Base-by-base conservation (phyloP, 2,329 filamentous ascomycete species). In the Trichoderma guizhouense region DNA sequence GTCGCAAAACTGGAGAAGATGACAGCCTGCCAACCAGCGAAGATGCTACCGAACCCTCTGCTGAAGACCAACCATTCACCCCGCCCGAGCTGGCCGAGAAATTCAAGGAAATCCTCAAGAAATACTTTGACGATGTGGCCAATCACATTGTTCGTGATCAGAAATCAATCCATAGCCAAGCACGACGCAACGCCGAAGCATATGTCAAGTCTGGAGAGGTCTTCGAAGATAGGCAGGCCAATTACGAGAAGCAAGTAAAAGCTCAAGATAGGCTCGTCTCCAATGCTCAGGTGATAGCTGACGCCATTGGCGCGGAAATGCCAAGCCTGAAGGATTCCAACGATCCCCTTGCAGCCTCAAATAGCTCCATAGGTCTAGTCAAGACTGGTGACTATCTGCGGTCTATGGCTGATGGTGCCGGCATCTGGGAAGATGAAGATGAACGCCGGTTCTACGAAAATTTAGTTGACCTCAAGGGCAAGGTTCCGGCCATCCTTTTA, bases 171-270 rank as follows among this genome's bases (percentile, higher is more conserved):
- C 89, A 91, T 68, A 90, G 89, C 30, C 96, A 99, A 82, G 94
- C 93, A 69, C 93, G 94, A 74, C 94, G 95, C 76, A 99, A 99
- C 82, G 95, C 96, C 1, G 96, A 99, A 81, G 96, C 95, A 7
- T 99, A 99, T 77, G 95, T 99, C 77, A 98, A 98, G 79, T 98
- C 96, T 47, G 96, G 96, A 2, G 96, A 99, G 79, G 95, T 99
- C 6, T 98, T 99, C 75, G 96, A 99, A 80, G 96, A 99, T 78
- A 92, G 96, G 65, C 96, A 99, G 80, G 90, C 94, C 69, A 98
- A 95, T 79, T 97, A 97, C 76, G 97, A 99, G 80, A 98, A 95
- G 81, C 92, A 96, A 76, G 86, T 95, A 71, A 99, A 98, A 81
- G 88, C 92, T 0, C 94, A 98, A 79, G 96, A 99, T 79, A 94